phyloP scores from a whole-genome alignment of 2,329 filamentous ascomycete species.

The Periconia digitata region DNA sequence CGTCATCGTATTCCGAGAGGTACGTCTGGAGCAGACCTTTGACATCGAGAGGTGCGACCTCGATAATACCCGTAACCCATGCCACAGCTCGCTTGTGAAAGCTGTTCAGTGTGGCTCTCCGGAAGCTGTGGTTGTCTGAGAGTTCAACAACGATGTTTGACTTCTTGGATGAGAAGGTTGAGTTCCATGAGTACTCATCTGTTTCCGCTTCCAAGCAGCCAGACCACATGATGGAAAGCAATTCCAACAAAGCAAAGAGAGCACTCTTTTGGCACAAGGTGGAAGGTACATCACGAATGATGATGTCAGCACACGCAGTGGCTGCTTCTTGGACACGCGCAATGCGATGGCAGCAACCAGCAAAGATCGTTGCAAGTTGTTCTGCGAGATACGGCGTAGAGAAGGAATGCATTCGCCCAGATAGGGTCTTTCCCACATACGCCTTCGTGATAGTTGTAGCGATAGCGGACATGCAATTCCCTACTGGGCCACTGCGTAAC shows the following conservation, averaged over 20 bases:
- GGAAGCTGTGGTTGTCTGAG: conserved; percentile 88
- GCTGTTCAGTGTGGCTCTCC: conserved; percentile 74
- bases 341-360: conserved; percentile 90
- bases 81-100: conserved; percentile 74
- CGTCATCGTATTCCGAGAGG: conserved; percentile 90
- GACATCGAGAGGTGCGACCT: conserved; percentile 85
- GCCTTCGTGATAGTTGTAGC: conserved; percentile 71
- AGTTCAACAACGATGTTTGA: conserved; percentile 82
- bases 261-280: conserved; percentile 87
- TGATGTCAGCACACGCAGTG: conserved; percentile 77
- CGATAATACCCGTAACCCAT: conserved; percentile 81
- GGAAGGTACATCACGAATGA: conserved; percentile 83
- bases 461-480: conserved; percentile 64
- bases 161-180: conserved; percentile 74
- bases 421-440: conserved; percentile 76
- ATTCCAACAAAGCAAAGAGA: conserved; percentile 87
- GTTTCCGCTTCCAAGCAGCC: conserved; percentile 93
- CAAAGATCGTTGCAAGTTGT: conserved; percentile 83
- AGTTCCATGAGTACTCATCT: conserved; percentile 86
- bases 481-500: conserved; percentile 63
- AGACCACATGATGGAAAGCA: conserved; percentile 91
- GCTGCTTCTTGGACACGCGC: conserved; percentile 88
- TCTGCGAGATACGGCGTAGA: conserved; percentile 89
- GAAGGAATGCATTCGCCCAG: conserved; percentile 72
- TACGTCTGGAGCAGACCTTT: conserved; percentile 97